These are phyloP conservation scores for Arbutus unedo DNA, from an alignment of 148 eudicot genomes.

Conservation along the genomic window DNA sequence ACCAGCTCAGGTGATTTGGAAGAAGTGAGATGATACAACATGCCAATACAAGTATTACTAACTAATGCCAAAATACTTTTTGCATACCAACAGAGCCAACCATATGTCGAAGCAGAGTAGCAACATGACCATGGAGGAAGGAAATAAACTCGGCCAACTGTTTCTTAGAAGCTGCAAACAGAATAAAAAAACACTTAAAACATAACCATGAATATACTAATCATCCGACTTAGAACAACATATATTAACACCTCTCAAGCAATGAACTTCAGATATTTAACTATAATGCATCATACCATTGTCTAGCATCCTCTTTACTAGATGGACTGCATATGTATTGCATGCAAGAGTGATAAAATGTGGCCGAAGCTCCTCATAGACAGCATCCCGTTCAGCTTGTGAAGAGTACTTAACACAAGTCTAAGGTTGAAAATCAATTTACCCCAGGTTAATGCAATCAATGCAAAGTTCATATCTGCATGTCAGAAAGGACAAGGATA, in stretches of 20 bases:
- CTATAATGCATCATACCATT: slow-evolving; percentile 46
- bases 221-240: not conserved
- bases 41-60: not conserved
- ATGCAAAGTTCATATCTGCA: not conserved
- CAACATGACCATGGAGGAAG: slow-evolving; percentile 83
- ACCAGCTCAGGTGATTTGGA: not conserved
- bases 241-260: not conserved
- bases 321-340: slow-evolving; percentile 85
- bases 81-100: slow-evolving; percentile 91
- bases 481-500: slow-evolving; percentile 3
- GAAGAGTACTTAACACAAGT: slow-evolving; percentile 88
- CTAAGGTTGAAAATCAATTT: slow-evolving; percentile 33
- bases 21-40: not conserved
- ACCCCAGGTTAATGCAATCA: not conserved
- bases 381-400: slow-evolving; percentile 72
- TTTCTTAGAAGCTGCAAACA: slow-evolving; percentile 72
- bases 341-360: slow-evolving; percentile 73
- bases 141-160: slow-evolving; percentile 77
- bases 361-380: slow-evolving; percentile 73
- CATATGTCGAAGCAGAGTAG: slow-evolving; percentile 80
- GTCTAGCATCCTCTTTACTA: slow-evolving; percentile 88
- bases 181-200: not conserved
- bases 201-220: not conserved
- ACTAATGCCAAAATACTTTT: not conserved
- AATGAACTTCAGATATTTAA: not conserved